phyloP scores from a whole-genome alignment of 2,329 filamentous ascomycete species.

The Verticillium albo-atrum region DNA sequence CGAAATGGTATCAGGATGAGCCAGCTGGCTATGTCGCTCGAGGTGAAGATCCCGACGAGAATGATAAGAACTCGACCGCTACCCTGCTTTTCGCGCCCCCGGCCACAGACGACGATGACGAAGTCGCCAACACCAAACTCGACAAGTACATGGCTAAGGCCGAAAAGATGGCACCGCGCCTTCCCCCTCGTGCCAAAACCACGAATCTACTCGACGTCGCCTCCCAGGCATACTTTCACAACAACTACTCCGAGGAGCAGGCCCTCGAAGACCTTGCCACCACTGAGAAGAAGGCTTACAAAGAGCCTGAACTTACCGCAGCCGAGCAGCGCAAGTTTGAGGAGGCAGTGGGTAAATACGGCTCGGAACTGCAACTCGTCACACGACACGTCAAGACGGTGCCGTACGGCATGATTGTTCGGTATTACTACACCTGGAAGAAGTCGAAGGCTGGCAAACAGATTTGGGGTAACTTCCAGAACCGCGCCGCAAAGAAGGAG shows the following conservation, averaged over 20 bases:
- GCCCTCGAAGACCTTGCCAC: slow-evolving; percentile 67
- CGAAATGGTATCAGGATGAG: slow-evolving; percentile 91
- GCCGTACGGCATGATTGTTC: slow-evolving; percentile 74
- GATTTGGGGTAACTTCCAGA: slow-evolving; percentile 85
- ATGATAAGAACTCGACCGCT: slow-evolving; percentile 71
- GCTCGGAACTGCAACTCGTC: slow-evolving; percentile 81
- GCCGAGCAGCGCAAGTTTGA: slow-evolving; percentile 87
- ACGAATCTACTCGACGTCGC: slow-evolving; percentile 89
- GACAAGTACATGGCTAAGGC: slow-evolving; percentile 73
- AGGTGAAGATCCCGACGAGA: slow-evolving; percentile 70
- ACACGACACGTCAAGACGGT: slow-evolving; percentile 83
- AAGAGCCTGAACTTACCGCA: slow-evolving; percentile 75
- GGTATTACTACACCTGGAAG: slow-evolving; percentile 98
- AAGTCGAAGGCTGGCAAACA: slow-evolving; percentile 81
- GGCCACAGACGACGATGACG: slow-evolving; percentile 48
- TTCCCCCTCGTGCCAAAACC: slow-evolving; percentile 69
- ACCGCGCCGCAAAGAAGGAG: slow-evolving; percentile 87
- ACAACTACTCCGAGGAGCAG: slow-evolving; percentile 65
- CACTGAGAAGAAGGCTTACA: slow-evolving; percentile 67
- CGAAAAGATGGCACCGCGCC: slow-evolving; percentile 56
- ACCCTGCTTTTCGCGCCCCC: slow-evolving; percentile 77
- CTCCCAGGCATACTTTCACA: slow-evolving; percentile 65
- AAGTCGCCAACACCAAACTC: slow-evolving; percentile 52
- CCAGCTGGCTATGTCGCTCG: slow-evolving; percentile 80
- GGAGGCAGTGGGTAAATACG: slow-evolving; percentile 83